Conservation (phyloP, 306 rosid species). For the Cajanus cajan region DNA sequence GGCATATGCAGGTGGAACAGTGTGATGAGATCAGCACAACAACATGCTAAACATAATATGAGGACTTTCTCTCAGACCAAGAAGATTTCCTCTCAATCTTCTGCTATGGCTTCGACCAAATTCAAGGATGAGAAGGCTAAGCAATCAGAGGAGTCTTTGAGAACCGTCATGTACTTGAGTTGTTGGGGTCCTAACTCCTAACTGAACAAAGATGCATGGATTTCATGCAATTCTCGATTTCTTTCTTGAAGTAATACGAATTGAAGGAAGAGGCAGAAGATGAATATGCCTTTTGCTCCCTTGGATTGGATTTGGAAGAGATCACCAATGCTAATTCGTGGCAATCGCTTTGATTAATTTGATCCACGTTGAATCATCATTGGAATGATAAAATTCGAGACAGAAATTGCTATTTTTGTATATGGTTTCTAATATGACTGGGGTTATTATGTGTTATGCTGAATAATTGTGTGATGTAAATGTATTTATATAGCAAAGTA, state of each 20-base stretch:
- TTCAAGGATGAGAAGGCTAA: conserved; percentile 48
- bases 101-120: conserved; percentile 28
- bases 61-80: conserved; percentile 36
- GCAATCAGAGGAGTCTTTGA: conserved; percentile 60
- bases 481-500: not conserved
- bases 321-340: not conserved
- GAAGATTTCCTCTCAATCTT: conserved; percentile 42
- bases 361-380: not conserved
- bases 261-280: not conserved
- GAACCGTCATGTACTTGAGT: conserved; percentile 67
- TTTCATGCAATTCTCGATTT: not conserved
- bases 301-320: not conserved
- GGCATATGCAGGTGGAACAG: conserved; percentile 58
- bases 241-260: not conserved
- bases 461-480: not conserved
- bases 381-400: not conserved
- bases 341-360: not conserved
- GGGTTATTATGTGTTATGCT: not conserved
- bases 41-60: conserved; percentile 39
- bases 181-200: conserved; percentile 50
- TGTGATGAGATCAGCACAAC: conserved; percentile 39
- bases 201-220: not conserved
- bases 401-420: not conserved
- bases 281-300: not conserved
- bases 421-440: not conserved